These are phyloP conservation scores for Dothideomycetes sp. DNA, from an alignment of 2,329 filamentous ascomycete species.

Conservation along the genomic window DNA sequence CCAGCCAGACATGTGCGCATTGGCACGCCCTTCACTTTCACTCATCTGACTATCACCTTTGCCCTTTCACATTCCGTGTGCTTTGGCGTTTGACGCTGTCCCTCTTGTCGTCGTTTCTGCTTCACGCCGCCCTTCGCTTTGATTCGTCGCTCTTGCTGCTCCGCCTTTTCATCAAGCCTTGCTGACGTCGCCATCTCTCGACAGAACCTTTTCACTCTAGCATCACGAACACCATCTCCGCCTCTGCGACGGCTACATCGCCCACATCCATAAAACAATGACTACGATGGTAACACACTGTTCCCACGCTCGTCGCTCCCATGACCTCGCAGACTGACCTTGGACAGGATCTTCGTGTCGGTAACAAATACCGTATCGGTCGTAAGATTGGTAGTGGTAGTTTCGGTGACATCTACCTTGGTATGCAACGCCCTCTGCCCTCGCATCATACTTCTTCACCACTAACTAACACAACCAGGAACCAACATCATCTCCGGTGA, in stretches of 20 bases:
- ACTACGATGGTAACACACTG: constrained; percentile 49
- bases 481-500: constrained; percentile 99
- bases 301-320: constrained; percentile 23
- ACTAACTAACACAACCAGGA: constrained; percentile 47
- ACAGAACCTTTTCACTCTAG: constrained; percentile 13
- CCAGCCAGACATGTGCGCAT: not conserved
- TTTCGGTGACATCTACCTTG: constrained; percentile 96
- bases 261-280: constrained; percentile 34
- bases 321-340: constrained; percentile 24
- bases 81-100: not conserved
- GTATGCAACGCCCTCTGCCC: constrained; percentile 33
- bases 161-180: constrained; percentile 8
- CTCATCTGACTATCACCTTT: not conserved
- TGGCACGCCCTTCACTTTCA: constrained; percentile 5
- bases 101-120: not conserved
- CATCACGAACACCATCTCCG: constrained; percentile 19
- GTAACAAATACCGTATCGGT: constrained; percentile 99
- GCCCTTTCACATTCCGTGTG: no score
- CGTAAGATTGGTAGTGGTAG: constrained; percentile 97
- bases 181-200: constrained; percentile 12
- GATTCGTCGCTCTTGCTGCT: constrained; percentile 4
- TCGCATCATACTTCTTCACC: not conserved
- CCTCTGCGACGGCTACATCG: constrained; percentile 16
- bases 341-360: constrained; percentile 85
- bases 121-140: not conserved